Evolutionary conservation across 306 rosid genomes (phyloP), one percentile per base, ranked within the genome.

Genomic region (Sophora flavescens): DNA sequence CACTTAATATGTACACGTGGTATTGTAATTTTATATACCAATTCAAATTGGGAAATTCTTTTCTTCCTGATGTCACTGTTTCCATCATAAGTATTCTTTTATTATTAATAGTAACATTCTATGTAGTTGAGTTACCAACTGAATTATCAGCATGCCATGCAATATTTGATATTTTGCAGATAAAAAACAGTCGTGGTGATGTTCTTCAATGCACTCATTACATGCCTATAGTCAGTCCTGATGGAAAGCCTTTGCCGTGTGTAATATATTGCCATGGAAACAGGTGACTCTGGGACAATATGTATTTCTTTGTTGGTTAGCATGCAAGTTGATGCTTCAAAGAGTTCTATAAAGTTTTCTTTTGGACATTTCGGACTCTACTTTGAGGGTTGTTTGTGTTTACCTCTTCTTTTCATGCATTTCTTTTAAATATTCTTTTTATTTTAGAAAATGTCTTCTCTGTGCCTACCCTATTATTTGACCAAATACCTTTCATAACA

Each of bases 191-290:
- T 64, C 89, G 92, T 26, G 96, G 97, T 76, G 89, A 92, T 83
- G 86, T 83, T 78, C 97, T 95, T 75, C 92, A 88, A 65, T 92
- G 99, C 77, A 92, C 92, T 81, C 99, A 95, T 87, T 95, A 92
- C 84, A 35, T 82, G 70, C 97, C 99, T 68, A 95, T 95, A 72
- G 96, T 90, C 67, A 86, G 89, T 83, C 97, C 96, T 52, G 91
- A 89, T 74, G 97, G 87, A 72, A 95, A 92, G 90, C 89, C 97
- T 79, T 81, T 95, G 67, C 99, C 99, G 12, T 95, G 99, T 22
- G 99, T 95, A 52, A 92, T 95, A 79, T 95, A 95, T 77, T 92
- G 97, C 82, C 99, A 95, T 70, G 99, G 99, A 76, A 95, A 95
- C 92, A 95, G 97, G 99, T 92, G 72, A 83, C 28, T 79, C 12